Conservation (phyloP, 768 basidiomycete genomes). For the Amanita rubescens region DNA sequence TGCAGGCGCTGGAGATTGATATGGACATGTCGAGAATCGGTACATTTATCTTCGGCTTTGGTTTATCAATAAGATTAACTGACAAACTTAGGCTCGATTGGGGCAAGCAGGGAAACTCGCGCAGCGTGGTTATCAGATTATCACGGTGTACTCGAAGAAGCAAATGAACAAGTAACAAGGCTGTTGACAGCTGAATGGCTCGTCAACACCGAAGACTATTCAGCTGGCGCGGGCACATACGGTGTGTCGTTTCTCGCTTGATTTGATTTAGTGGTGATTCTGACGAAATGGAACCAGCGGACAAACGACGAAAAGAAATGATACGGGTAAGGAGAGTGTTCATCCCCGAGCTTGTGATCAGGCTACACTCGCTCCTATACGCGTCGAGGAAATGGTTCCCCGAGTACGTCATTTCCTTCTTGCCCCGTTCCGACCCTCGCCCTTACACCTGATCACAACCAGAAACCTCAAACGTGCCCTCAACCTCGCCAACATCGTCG, state of each 20-base stretch:
- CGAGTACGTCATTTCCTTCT: conserved; percentile 39
- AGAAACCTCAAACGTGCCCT: conserved; percentile 76
- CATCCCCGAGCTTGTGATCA: conserved; percentile 83
- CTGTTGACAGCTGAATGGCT: conserved; percentile 78
- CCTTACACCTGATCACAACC: background rate
- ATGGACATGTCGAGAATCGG: background rate
- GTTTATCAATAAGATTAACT: no score
- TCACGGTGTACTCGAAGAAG: conserved; percentile 56
- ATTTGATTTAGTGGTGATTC: background rate
- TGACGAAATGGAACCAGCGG: no score
- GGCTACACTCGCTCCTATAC: conserved; percentile 69
- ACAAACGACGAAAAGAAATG: no score
- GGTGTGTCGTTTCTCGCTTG: background rate
- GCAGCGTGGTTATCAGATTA: conserved; percentile 60
- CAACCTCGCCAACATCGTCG: conserved; percentile 73
- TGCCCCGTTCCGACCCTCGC: background rate
- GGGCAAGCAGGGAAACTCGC: conserved; percentile 50
- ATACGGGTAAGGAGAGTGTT: no score
- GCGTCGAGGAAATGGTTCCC: conserved; percentile 57
- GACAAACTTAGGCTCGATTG: background rate
- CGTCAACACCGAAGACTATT: conserved; percentile 35
- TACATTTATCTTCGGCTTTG: no score
- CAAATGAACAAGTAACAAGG: conserved; percentile 57
- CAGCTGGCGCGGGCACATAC: conserved; percentile 25
- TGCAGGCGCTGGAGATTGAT: conserved; percentile 47